Evolutionary conservation across 192 early-diverging fungal genomes (phyloP).

Genomic region (Coemansia sp.): DNA sequence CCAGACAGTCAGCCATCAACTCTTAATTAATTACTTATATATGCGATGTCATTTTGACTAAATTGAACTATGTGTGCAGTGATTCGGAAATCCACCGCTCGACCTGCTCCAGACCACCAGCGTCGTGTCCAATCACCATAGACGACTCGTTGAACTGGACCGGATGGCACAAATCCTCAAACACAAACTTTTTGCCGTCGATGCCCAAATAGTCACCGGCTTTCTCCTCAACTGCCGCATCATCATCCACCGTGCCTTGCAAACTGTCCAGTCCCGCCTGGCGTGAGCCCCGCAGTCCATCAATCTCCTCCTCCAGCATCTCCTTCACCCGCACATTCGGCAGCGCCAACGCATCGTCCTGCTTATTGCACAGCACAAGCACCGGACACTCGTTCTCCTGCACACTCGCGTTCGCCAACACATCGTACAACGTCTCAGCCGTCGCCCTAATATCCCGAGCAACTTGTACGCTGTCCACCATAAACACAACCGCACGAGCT

Average conservation of each 20-base stretch:
- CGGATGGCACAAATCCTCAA: slow-evolving; percentile 75
- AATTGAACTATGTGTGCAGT: slow-evolving; percentile 11
- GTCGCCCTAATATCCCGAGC: slow-evolving; percentile 56
- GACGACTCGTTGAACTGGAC: slow-evolving; percentile 68
- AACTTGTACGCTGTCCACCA: slow-evolving; percentile 72
- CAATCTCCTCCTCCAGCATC: slow-evolving; percentile 77
- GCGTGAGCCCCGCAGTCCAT: slow-evolving; percentile 27
- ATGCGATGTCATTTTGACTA: background rate
- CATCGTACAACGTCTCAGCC: slow-evolving; percentile 81
- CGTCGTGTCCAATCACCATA: slow-evolving; percentile 52
- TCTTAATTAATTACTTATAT: background rate
- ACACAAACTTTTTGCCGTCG: slow-evolving; percentile 76
- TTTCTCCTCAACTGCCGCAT: slow-evolving; percentile 58
- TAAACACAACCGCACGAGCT: slow-evolving; percentile 72
- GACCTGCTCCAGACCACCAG: slow-evolving; percentile 60
- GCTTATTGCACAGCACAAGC: slow-evolving; percentile 82
- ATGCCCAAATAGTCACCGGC: slow-evolving; percentile 73
- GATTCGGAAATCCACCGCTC: slow-evolving; percentile 62
- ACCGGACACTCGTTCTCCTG: slow-evolving; percentile 62
- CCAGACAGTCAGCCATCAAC: background rate
- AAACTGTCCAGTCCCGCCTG: slow-evolving; percentile 37
- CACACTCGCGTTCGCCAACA: slow-evolving; percentile 66
- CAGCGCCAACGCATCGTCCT: slow-evolving; percentile 71
- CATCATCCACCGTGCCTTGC: slow-evolving; percentile 24
- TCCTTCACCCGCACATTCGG: slow-evolving; percentile 64